Base-by-base conservation (phyloP, 306 rosid genomes). In the Begonia masoniana region DNA sequence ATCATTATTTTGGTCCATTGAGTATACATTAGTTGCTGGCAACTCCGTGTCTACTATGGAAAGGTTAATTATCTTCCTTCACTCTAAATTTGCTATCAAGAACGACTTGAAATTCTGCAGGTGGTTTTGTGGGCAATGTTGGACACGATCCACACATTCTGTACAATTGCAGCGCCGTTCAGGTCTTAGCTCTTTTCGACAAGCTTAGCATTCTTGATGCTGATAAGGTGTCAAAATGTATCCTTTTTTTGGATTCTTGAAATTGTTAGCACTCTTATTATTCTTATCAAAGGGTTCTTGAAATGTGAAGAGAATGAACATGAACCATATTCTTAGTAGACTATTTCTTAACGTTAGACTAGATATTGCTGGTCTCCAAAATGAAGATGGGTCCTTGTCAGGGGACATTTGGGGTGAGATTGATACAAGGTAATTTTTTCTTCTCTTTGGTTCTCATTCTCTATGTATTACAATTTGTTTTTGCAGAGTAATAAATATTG, bases 101-200 rank as follows among this genome's bases (percentile, higher is more conserved):
- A n/a, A n/a, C n/a, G n/a, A n/a, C n/a, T n/a, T n/a, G 31, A 49
- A 21, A 9, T n/a, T 60, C 8, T 61, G 60, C 72, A 78, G 97
- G 97, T 66, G 97, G 94, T 16, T 91, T 83, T 68, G 77, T 72
- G 39, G 97, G 97, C 63, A 85, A 85, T 53, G 39, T 85, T 69
- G 94, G 84, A 41, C 97, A 91, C 60, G 92, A 81, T 43, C 94
- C 96, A 0, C 94, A 85, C 57, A 41, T 91, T 49, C 66, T 77
- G 45, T 81, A 85, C 71, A 85, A 95, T 14, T 76, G 82, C 15
- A 85, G 97, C 48, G 91, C 85, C 7, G 82, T 89, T 51, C 94
- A 88, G 75, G 82, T 77, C 73, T 77, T 89, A 71, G 85, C 82
- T 50, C 82, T 80, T 51, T 82, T 80, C 67, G 71, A 82, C 74